Evolutionary conservation across 768 basidiomycete species (phyloP).

Genomic region (Amanita subjunquillea): DNA sequence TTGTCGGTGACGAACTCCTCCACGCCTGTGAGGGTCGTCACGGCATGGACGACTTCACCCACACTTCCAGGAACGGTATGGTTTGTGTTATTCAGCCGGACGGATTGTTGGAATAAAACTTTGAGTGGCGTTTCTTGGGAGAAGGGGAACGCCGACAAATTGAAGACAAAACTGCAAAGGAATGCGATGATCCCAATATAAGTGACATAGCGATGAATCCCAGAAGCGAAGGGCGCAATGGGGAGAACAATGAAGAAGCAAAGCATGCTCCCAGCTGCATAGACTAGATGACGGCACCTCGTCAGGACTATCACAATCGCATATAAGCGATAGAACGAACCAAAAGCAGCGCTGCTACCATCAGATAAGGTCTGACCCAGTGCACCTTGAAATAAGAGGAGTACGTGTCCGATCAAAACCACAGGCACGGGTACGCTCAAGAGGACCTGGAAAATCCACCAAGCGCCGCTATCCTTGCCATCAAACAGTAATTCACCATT

Average conservation of each 20-base stretch:
- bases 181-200: constrained; percentile 27
- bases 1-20: constrained; percentile 27
- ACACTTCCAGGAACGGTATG: constrained; percentile 10
- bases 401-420: constrained; percentile 17
- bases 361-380: constrained; percentile 20
- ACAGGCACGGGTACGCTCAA: constrained; percentile 18
- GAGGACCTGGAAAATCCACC: constrained; percentile 21
- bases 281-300: constrained; percentile 30
- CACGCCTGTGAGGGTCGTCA: constrained; percentile 36
- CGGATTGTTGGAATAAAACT: constrained; percentile 57
- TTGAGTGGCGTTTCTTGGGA: constrained; percentile 51
- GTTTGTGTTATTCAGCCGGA: constrained; percentile 29
- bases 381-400: constrained; percentile 16
- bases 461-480: constrained; percentile 13
- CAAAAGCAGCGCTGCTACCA: constrained; percentile 23
- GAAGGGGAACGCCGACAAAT: constrained; percentile 51
- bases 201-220: constrained; percentile 24
- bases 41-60: constrained; percentile 16
- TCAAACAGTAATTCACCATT: constrained; percentile 11
- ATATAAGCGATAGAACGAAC: constrained; percentile 25
- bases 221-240: constrained; percentile 53
- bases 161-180: constrained; percentile 30
- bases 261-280: constrained; percentile 32
- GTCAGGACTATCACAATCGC: neutral
- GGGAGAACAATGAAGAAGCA: constrained; percentile 46